Percentiles rank a stretch among this genome's conserved stretches.
Evolutionary conservation across 1,284 basidiomycete species (phyloP).

Genomic region (Microbotryum violaceum): DNA sequence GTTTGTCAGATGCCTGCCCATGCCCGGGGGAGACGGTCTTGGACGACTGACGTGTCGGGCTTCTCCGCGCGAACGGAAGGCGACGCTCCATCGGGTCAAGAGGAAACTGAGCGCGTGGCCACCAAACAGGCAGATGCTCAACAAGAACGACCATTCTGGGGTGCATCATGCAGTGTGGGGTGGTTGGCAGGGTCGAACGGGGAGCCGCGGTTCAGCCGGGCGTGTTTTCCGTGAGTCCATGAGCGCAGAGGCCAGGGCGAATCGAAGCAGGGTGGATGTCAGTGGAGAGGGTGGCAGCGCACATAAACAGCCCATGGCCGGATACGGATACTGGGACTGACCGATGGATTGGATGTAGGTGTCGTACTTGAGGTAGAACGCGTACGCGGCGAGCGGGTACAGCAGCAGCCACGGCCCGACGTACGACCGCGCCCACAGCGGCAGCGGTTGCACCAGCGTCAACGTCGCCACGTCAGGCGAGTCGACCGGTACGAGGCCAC

Average conservation of each 20-base stretch:
- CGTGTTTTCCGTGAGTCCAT: too few species aligned
- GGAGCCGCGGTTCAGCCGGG: neutral
- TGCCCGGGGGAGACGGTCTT: neutral
- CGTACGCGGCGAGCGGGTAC: conserved; percentile 84
- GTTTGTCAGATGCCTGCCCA: neutral
- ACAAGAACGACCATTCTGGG: conserved; percentile 59
- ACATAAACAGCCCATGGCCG: too few species aligned
- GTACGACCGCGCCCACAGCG: conserved; percentile 72
- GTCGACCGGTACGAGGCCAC: conserved; percentile 51
- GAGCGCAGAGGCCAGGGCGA: too few species aligned
- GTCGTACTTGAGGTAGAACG: conserved; percentile 63
- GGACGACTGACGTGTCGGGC: conserved; percentile 9
- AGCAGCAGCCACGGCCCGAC: conserved; percentile 58
- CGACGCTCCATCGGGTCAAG: conserved; percentile 81
- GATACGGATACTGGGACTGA: neutral
- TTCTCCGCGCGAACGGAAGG: conserved; percentile 21
- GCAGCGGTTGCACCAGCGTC: conserved; percentile 68
- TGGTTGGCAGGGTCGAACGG: neutral
- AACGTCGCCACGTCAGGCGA: conserved; percentile 80
- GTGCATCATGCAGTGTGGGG: neutral
- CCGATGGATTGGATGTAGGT: conserved; percentile 26
- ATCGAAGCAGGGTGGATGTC: neutral
- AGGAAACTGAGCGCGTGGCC: conserved; percentile 90
- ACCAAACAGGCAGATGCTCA: conserved; percentile 72
- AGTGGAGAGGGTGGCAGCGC: neutral